Evolutionary conservation across 768 basidiomycete species (phyloP).

Genomic region (Kwoniella europaea): DNA sequence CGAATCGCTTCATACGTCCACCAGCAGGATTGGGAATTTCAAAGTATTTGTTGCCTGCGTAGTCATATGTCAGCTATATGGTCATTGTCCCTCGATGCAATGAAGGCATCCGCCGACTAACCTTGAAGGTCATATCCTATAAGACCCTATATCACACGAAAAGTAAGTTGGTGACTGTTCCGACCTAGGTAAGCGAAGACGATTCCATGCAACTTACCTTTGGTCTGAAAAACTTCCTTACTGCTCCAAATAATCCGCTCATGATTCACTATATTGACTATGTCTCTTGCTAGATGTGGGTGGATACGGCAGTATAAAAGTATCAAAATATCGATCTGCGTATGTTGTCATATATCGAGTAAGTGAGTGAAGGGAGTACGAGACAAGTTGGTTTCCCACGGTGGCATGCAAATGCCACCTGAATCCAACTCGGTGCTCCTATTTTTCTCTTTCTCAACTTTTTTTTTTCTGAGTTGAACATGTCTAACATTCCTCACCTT

Average conservation of each 20-base stretch:
- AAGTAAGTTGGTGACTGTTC: not conserved
- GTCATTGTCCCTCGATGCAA: too few species aligned
- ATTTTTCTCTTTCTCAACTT: not conserved
- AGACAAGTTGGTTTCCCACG: not conserved
- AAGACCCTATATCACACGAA: conserved; percentile 4
- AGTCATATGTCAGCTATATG: not conserved
- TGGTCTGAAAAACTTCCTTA: conserved; percentile 20
- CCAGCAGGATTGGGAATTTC: conserved; percentile 46
- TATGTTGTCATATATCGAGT: too few species aligned
- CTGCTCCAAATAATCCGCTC: conserved; percentile 18
- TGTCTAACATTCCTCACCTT: not conserved
- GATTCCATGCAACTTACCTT: conserved; percentile 7
- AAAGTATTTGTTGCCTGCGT: conserved; percentile 45
- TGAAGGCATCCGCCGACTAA: not conserved
- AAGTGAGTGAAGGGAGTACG: too few species aligned
- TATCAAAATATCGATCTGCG: too few species aligned
- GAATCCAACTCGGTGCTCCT: not conserved
- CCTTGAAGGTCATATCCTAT: conserved; percentile 48
- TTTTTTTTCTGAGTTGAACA: conserved; percentile 3
- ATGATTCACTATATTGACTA: not conserved
- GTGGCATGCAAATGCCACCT: not conserved
- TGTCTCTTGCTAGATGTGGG: too few species aligned
- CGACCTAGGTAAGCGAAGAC: not conserved
- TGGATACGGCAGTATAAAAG: too few species aligned
- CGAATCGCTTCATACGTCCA: conserved; percentile 43